Evolutionary conservation across 331 rosid species (phyloP), one percentile per base, ranked within the genome.

Genomic region (Saraca asoca): DNA sequence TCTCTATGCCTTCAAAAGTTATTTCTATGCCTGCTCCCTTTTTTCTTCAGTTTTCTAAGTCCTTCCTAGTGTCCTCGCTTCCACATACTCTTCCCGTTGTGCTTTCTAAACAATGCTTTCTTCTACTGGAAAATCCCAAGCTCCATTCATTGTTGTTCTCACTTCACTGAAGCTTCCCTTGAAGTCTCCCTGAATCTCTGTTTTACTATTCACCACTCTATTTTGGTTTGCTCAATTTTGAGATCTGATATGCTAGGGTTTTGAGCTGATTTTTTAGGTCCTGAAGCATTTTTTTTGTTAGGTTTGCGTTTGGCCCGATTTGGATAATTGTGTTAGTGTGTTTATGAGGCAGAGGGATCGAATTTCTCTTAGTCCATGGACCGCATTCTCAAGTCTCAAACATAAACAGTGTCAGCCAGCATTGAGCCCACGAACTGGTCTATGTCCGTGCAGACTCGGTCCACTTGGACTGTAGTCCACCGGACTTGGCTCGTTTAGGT

Each of bases 191-290:
- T 15, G 17, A 58, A 16, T 41, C 53, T 52, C 16, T 59, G 15
- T 58, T 58, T 9, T 8, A 11, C 33, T 38, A 64, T 62, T 35
- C 52, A 12, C 14, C 12, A 17, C 35, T 16, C 15, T 24, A 17
- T 57, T 49, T 38, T 51, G 10, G 38, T 29, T 0, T 7, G 15
- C 41, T 69, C 51, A 41, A 56, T 50, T 24, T 52, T 80, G 73
- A 75, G 88, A 83, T 83, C 85, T 71, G 85, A 64, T 18, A 5
- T 52, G 15, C 71, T 81, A 79, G 89, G 89, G 82, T 79, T 79
- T 66, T 56, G 48, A 11, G 54, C 63, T 18, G 12, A 19, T 75
- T 48, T 35, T 64, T 37, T 13, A 9, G 53, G 4, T 59, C 64
- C 9, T 0, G 18, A 5, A 64, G 62, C 55, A 19, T 31, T 15